A percentile compares a stretch with the other conserved stretches of the same genome.
Evolutionary conservation across 305 asterid species (phyloP).

Genomic region (Fraxinus albicans): DNA sequence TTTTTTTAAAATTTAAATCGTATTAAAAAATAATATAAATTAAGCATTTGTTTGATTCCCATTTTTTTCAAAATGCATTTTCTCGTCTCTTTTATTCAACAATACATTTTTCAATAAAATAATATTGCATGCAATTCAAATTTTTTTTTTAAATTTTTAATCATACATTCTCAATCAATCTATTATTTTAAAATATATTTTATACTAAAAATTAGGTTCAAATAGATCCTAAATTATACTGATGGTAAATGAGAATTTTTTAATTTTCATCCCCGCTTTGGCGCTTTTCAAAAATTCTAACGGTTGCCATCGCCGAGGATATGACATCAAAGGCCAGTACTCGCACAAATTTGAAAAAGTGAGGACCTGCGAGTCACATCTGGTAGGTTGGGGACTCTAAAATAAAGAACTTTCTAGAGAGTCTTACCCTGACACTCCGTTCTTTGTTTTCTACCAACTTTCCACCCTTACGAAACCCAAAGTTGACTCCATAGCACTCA

Average conservation of each 20-base stretch:
- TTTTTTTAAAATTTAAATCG: too few relatives aligned
- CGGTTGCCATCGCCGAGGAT: neutral
- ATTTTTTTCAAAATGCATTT: too few relatives aligned
- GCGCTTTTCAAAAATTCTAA: neutral
- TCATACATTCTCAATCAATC: too few relatives aligned
- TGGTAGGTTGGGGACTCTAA: neutral
- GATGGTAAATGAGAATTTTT: neutral
- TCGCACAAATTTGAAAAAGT: neutral
- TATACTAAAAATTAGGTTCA: neutral
- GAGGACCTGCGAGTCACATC: neutral
- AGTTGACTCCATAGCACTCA: neutral
- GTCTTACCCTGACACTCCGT: neutral
- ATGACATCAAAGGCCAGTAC: neutral
- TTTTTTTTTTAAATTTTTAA: too few relatives aligned
- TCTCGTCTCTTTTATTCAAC: too few relatives aligned
- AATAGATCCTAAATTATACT: neutral
- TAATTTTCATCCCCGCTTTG: neutral
- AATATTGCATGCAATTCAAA: too few relatives aligned
- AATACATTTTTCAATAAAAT: too few relatives aligned
- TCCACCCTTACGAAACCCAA: neutral
- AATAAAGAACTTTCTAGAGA: slow-evolving; percentile 21
- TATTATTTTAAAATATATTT: too few relatives aligned
- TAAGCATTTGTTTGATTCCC: neutral
- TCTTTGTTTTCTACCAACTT: neutral
- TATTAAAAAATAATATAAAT: too few relatives aligned